Evolutionary conservation across 164 flowering plant genomes (phyloP).

Genomic region (Buxus sempervirens): DNA sequence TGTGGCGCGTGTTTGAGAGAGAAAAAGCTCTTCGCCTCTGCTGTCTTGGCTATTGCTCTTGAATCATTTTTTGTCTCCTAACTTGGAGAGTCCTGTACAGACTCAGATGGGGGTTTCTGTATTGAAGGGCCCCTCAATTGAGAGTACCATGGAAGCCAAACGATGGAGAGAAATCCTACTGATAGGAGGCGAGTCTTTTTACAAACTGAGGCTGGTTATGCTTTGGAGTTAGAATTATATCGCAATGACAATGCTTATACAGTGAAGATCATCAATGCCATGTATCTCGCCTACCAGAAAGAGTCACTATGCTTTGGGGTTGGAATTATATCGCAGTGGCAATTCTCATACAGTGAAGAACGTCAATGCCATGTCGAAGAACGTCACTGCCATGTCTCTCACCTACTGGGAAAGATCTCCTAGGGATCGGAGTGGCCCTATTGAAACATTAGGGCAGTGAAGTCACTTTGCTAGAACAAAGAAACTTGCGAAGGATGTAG

Average conservation of each 20-base stretch:
- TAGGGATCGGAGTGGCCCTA: slow-evolving; percentile 13
- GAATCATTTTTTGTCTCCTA: not conserved
- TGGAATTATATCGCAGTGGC: slow-evolving; percentile 33
- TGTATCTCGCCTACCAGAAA: no score
- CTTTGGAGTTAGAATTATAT: slow-evolving; percentile 32
- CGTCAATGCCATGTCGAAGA: no score
- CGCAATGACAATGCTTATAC: slow-evolving; percentile 40
- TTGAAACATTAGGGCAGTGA: slow-evolving; percentile 9
- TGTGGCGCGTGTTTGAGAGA: not conserved
- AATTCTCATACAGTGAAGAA: slow-evolving; percentile 41
- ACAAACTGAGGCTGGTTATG: slow-evolving; percentile 24
- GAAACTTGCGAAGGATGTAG: slow-evolving; percentile 9
- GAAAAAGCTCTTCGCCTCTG: not conserved
- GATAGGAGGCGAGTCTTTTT: slow-evolving; percentile 9
- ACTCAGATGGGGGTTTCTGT: not conserved
- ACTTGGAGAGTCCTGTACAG: not conserved
- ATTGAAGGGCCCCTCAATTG: not conserved
- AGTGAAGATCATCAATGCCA: no score
- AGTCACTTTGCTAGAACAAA: not conserved
- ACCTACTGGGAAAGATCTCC: slow-evolving; percentile 1
- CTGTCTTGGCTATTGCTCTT: not conserved
- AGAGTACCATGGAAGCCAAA: not conserved
- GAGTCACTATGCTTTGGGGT: slow-evolving; percentile 31
- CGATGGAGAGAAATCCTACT: slow-evolving; percentile 3
- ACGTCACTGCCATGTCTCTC: slow-evolving; percentile 17